Evolutionary conservation across 441 rosid genomes (phyloP).

Genomic region (Monsonia emarginata): DNA sequence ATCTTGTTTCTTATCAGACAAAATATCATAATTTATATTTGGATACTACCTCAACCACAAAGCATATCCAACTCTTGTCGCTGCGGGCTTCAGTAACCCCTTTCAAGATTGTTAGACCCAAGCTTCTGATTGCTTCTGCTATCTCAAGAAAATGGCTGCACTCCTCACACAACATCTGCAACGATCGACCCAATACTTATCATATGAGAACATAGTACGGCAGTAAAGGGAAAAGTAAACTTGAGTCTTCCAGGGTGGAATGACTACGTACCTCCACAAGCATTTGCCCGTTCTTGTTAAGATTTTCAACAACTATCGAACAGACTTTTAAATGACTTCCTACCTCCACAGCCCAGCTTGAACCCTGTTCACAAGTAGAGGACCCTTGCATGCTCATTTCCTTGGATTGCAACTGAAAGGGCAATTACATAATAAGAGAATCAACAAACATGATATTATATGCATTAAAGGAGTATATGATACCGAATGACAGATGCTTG

Average conservation of each 20-base stretch:
- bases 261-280: slow-evolving; percentile 59
- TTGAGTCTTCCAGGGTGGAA: background rate
- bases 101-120: slow-evolving; percentile 77
- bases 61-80: slow-evolving; percentile 75
- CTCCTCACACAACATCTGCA: slow-evolving; percentile 91
- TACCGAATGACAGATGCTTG: background rate
- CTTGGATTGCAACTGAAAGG: slow-evolving; percentile 55
- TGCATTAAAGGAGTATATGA: background rate
- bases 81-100: slow-evolving; percentile 72
- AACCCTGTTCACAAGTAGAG: slow-evolving; percentile 53
- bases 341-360: slow-evolving; percentile 88
- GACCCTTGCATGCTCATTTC: slow-evolving; percentile 31
- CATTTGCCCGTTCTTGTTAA: slow-evolving; percentile 72
- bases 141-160: slow-evolving; percentile 91
- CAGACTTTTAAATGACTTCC: slow-evolving; percentile 86
- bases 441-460: background rate
- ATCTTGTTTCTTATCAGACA: background rate
- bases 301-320: slow-evolving; percentile 78
- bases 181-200: slow-evolving; percentile 17
- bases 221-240: background rate
- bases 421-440: slow-evolving; percentile 12
- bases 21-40: background rate
- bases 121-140: slow-evolving; percentile 73
- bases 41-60: slow-evolving; percentile 75
- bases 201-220: slow-evolving; percentile 1